phyloP scores from a whole-genome alignment of 2,329 filamentous ascomycete genomes.

The Ustilaginoidea virens region DNA sequence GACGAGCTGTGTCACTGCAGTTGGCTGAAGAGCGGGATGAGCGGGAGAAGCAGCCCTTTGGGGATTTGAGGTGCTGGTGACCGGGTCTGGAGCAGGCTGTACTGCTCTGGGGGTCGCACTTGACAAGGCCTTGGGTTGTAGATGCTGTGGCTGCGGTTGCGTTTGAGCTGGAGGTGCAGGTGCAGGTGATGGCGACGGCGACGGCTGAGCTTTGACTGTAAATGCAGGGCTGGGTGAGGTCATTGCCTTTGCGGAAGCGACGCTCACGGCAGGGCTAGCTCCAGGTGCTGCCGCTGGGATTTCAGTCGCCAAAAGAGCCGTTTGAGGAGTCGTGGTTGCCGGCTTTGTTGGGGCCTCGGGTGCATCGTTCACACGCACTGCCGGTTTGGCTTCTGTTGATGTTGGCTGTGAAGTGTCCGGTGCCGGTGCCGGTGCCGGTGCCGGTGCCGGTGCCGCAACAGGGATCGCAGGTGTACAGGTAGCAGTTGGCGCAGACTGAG shows the following conservation, averaged over 20 bases:
- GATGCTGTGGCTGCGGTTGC: too few species aligned
- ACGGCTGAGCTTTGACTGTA: not conserved
- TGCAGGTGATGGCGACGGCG: slow-evolving; percentile 1
- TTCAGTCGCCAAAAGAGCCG: too few species aligned
- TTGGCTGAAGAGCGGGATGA: slow-evolving; percentile 7
- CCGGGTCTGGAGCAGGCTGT: too few species aligned
- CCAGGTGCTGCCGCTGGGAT: not conserved
- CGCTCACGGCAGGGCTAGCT: not conserved
- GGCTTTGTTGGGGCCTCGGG: too few species aligned
- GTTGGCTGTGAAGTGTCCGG: too few species aligned
- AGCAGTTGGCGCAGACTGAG: slow-evolving; percentile 11
- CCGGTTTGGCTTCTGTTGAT: too few species aligned
- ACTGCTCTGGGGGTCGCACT: not conserved
- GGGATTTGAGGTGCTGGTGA: too few species aligned
- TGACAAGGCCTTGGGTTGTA: too few species aligned
- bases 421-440: too few species aligned
- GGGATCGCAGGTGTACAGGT: slow-evolving; percentile 7
- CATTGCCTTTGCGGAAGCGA: slow-evolving; percentile 7
- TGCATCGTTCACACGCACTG: too few species aligned
- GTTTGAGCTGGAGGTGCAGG: too few species aligned
- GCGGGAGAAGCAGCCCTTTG: slow-evolving; percentile 4
- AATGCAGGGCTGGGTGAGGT: slow-evolving; percentile 6
- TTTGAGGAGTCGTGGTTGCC: too few species aligned
- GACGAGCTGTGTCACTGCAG: slow-evolving; percentile 9
- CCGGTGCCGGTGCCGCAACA: slow-evolving; percentile 2